phyloP scores from a whole-genome alignment of 208 protist species.

The Leishmania braziliensis region DNA sequence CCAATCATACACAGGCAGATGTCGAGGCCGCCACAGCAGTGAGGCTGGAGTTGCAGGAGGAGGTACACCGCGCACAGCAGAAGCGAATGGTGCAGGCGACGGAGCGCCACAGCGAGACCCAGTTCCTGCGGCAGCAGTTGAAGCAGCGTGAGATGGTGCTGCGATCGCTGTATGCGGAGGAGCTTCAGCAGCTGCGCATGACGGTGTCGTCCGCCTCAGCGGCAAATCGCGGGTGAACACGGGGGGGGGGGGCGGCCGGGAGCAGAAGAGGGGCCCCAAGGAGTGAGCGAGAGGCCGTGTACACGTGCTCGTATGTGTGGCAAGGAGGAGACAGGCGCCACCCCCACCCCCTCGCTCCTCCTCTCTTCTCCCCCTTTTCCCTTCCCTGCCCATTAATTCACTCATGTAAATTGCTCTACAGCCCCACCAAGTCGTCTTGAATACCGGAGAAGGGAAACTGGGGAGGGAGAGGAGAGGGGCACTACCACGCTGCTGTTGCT shows the following conservation, averaged over 20 bases:
- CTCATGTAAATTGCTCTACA: neutral
- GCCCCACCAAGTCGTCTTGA: neutral
- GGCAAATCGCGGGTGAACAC: constrained; percentile 1
- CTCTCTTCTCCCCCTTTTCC: neutral
- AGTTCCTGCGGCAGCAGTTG: constrained; percentile 30
- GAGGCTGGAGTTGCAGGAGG: constrained; percentile 27
- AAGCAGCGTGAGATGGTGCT: constrained; percentile 33
- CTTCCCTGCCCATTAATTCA: neutral
- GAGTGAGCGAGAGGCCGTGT: neutral
- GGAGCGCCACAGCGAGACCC: constrained; percentile 22
- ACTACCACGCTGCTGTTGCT: neutral
- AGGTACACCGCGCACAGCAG: constrained; percentile 30
- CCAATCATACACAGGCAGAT: constrained; percentile 22
- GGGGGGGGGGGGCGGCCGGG: neutral
- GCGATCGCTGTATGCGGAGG: constrained; percentile 33
- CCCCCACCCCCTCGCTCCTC: neutral
- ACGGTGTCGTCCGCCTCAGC: constrained; percentile 22
- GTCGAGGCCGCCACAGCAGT: constrained; percentile 27
- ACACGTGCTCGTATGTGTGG: neutral
- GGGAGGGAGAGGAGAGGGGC: neutral
- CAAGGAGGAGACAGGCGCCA: neutral
- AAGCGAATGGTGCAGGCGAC: constrained; percentile 21
- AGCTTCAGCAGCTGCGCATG: constrained; percentile 36
- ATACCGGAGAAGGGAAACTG: neutral
- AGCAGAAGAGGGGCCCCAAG: neutral